These are phyloP conservation scores for Rauvolfia tetraphylla DNA, from an alignment of 257 asterid genomes.

Conservation along the genomic window DNA sequence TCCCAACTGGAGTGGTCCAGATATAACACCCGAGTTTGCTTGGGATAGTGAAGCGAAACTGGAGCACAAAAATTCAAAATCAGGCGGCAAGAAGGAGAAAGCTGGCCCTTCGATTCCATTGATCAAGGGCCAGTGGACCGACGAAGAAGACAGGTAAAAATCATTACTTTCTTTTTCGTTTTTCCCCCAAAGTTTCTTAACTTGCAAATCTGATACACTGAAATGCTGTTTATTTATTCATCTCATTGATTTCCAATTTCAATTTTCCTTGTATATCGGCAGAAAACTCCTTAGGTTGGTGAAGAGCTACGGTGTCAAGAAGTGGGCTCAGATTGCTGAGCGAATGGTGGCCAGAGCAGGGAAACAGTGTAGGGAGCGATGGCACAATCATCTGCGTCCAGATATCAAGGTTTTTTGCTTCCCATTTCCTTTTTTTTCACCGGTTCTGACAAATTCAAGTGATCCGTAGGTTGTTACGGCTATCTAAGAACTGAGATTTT, in stretches of 20 bases:
- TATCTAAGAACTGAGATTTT: slow-evolving; percentile 12
- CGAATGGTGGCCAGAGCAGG: slow-evolving; percentile 71
- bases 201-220: background rate
- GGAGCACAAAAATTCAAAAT: background rate
- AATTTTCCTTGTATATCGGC: slow-evolving; percentile 5
- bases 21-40: background rate
- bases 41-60: background rate
- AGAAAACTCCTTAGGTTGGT: slow-evolving; percentile 52
- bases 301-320: slow-evolving; percentile 37
- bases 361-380: slow-evolving; percentile 79
- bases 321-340: slow-evolving; percentile 62
- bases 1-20: background rate
- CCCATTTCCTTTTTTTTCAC: background rate
- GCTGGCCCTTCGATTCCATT: slow-evolving; percentile 22
- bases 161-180: background rate
- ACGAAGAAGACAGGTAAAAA: slow-evolving; percentile 58
- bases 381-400: slow-evolving; percentile 80
- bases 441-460: background rate
- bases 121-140: slow-evolving; percentile 76
- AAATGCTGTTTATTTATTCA: background rate
- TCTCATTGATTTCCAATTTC: background rate
- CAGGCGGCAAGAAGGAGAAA: slow-evolving; percentile 16
- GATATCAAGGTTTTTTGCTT: slow-evolving; percentile 50
- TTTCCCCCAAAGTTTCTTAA: background rate
- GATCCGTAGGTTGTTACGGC: background rate